Evolutionary conservation across 306 rosid genomes (phyloP).

Genomic region (Comarum palustre): DNA sequence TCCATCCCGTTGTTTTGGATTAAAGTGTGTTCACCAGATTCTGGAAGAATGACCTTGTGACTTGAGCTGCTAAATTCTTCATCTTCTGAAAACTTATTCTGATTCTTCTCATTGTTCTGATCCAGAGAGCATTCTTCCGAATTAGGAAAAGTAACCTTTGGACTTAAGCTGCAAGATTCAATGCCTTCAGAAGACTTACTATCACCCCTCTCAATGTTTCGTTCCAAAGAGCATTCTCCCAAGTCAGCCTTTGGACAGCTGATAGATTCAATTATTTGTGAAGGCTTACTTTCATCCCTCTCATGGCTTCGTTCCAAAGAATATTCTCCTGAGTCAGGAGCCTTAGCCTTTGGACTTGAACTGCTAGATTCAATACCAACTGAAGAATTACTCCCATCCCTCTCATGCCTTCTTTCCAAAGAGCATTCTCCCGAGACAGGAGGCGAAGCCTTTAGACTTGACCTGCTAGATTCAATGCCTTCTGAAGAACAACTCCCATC

Average conservation of each 20-base stretch:
- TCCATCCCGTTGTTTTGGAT: constrained; percentile 1
- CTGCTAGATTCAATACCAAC: neutral
- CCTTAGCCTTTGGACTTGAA: neutral
- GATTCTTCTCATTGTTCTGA: neutral
- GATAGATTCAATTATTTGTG: constrained; percentile 9
- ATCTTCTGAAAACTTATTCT: neutral
- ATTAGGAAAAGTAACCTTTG: neutral
- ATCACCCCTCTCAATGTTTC: constrained; percentile 30
- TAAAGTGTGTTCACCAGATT: neutral
- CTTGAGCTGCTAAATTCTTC: neutral
- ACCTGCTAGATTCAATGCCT: neutral
- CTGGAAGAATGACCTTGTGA: neutral
- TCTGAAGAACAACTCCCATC: neutral
- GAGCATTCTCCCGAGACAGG: neutral
- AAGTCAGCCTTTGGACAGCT: constrained; percentile 37
- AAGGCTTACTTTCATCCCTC: neutral
- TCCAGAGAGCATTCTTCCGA: neutral
- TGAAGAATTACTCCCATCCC: neutral
- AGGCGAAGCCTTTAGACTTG: neutral
- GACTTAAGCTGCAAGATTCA: neutral
- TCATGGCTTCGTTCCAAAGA: constrained; percentile 3
- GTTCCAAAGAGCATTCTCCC: constrained; percentile 32
- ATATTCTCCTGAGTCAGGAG: neutral
- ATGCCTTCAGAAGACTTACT: constrained; percentile 7
- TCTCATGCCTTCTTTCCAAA: neutral